Base-by-base conservation (phyloP, 352 stramenopile species). In the Hyphochytrium catenoides region DNA sequence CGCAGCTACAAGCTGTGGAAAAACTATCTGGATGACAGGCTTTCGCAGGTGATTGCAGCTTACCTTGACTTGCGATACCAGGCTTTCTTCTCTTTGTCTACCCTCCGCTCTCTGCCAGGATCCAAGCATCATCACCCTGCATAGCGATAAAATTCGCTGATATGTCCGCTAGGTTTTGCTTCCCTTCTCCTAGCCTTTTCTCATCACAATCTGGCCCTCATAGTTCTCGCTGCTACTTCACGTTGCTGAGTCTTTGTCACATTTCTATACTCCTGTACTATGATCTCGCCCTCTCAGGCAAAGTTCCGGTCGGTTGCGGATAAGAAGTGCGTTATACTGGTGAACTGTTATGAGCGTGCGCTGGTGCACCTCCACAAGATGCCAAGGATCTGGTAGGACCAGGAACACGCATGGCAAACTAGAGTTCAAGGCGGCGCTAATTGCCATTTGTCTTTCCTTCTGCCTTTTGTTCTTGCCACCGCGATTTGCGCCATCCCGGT, bases 331-430 rank as follows among this genome's bases (percentile, higher is more conserved):
- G 26, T 39, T 15, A 34, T 54, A 6, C 52, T 84, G 5, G 48
- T 54, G 1, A 32, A 37, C 19, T 46, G 77, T 7, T 84, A 84
- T 36, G 86, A 96, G 52, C 62, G 77, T 26, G 72, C 72, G 17
- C 56, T 98, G 14, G 53, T 74, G 14, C 73, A 89, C 44, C 57
- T 97, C 8, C 57, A 74, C 48, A 95, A 90, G 34, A 96, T 96
- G 78, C 93, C 93, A 11, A 56, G 76, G 29, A 69, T 98, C 14
- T 99, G 93, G 93, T n/a, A n/a, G n/a, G n/a, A n/a, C n/a, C n/a
- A n/a, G n/a, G n/a, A n/a, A n/a, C n/a, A n/a, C n/a, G n/a, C n/a
- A n/a, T n/a, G n/a, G n/a, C n/a, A n/a, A n/a, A n/a, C n/a, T n/a
- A n/a, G n/a, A n/a, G n/a, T n/a, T n/a, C n/a, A n/a, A n/a, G n/a